Conservation (phyloP, 345 rosid genomes). For the Iberis pinnata region DNA sequence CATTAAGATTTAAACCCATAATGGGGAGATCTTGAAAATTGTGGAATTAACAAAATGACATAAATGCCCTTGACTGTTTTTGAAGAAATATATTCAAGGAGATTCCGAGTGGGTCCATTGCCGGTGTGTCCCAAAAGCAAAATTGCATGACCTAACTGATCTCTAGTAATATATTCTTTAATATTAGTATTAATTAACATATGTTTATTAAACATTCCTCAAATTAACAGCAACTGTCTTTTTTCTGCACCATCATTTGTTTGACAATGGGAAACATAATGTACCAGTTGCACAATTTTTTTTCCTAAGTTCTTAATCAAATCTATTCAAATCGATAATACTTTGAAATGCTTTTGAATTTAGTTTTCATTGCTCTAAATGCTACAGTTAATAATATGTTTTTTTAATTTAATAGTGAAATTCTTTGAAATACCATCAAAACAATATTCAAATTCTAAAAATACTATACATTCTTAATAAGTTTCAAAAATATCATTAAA, state of each 20-base stretch:
- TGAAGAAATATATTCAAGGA: background rate
- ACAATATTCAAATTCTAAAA: no score
- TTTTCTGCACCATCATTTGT: background rate
- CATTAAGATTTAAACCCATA: no score
- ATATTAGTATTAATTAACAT: background rate
- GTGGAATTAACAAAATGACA: background rate
- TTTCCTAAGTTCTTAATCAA: no score
- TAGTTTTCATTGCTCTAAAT: no score
- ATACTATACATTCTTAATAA: no score
- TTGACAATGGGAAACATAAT: constrained; percentile 9
- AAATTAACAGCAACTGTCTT: background rate
- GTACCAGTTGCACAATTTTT: background rate
- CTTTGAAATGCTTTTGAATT: no score
- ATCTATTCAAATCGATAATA: background rate
- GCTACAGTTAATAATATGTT: no score
- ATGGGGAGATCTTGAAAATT: background rate
- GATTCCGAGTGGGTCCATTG: constrained; percentile 34
- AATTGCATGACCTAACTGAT: constrained; percentile 30
- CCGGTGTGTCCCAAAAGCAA: constrained; percentile 20
- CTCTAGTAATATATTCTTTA: constrained; percentile 1
- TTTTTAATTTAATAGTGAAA: no score
- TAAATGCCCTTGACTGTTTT: background rate
- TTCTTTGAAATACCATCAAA: no score
- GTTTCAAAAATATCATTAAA: no score
- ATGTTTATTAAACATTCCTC: background rate